Conservation (phyloP, 345 rosid genomes). For the Rhizophora apiculata region DNA sequence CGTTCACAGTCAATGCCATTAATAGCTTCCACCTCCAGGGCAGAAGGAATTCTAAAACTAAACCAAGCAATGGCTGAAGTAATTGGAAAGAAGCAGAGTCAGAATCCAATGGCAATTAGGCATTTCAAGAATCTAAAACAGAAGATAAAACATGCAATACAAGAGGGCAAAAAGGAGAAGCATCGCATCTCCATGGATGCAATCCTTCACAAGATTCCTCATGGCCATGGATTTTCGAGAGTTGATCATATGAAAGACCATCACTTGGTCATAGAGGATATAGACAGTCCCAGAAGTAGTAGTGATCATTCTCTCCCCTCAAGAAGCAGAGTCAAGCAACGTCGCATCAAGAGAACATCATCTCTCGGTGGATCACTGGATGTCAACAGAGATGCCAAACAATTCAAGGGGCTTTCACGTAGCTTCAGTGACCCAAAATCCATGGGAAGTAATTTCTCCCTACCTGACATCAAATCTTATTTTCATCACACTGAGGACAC, state of each 20-base stretch:
- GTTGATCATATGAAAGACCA: constrained; percentile 37
- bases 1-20: constrained; percentile 30
- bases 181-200: constrained; percentile 76
- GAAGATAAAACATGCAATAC: constrained; percentile 60
- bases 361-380: constrained; percentile 61
- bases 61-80: constrained; percentile 28
- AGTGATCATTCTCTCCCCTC: constrained; percentile 11
- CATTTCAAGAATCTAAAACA: constrained; percentile 66
- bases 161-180: constrained; percentile 59
- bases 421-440: neutral
- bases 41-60: constrained; percentile 29
- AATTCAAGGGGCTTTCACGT: neutral
- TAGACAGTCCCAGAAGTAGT: constrained; percentile 18
- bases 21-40: constrained; percentile 28
- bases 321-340: constrained; percentile 8
- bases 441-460: neutral
- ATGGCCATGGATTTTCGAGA: constrained; percentile 42
- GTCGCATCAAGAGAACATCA: constrained; percentile 39
- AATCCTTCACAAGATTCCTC: constrained; percentile 74
- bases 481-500: neutral
- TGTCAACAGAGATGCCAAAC: constrained; percentile 43
- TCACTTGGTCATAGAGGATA: constrained; percentile 8
- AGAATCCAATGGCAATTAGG: constrained; percentile 42
- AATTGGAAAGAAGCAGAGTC: constrained; percentile 32
- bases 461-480: neutral